These are phyloP conservation scores for Eimeria sp. DNA, from an alignment of 169 alveolate species.

Conservation along the genomic window DNA sequence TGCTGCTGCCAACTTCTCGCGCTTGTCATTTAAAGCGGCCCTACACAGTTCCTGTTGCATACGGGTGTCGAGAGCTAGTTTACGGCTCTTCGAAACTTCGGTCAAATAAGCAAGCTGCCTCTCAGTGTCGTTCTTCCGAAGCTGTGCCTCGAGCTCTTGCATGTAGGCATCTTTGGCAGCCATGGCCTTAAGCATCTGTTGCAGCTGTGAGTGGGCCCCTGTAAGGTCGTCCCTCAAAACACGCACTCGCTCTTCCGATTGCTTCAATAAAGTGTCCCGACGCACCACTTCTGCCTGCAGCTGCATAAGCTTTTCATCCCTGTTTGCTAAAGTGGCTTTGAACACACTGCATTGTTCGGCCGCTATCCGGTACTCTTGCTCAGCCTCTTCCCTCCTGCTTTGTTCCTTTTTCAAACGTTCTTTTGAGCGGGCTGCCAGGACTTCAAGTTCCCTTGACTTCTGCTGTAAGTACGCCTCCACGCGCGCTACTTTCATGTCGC, in stretches of 20 bases:
- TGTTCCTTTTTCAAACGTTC: slow-evolving; percentile 55
- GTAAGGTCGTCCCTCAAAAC: slow-evolving; percentile 58
- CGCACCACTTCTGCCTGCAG: slow-evolving; percentile 79
- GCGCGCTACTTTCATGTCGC: slow-evolving; percentile 80
- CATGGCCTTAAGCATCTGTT: slow-evolving; percentile 67
- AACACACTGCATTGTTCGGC: slow-evolving; percentile 69
- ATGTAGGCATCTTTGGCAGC: slow-evolving; percentile 78
- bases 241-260: slow-evolving; percentile 60
- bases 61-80: slow-evolving; percentile 78
- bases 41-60: slow-evolving; percentile 72
- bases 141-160: slow-evolving; percentile 75
- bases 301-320: slow-evolving; percentile 72
- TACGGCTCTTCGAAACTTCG: slow-evolving; percentile 75
- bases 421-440: slow-evolving; percentile 38
- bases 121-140: slow-evolving; percentile 76
- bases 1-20: slow-evolving; percentile 75
- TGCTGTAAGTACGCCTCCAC: slow-evolving; percentile 77
- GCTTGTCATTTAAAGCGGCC: slow-evolving; percentile 74
- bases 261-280: slow-evolving; percentile 66
- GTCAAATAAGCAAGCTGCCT: slow-evolving; percentile 78
- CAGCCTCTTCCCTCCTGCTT: slow-evolving; percentile 62
- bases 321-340: slow-evolving; percentile 51
- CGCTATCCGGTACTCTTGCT: slow-evolving; percentile 68
- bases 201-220: slow-evolving; percentile 59
- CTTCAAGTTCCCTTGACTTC: slow-evolving; percentile 70